These are phyloP conservation scores for Sarocladiaceae sp. DNA, from an alignment of 2,329 filamentous ascomycete genomes.

Conservation along the genomic window DNA sequence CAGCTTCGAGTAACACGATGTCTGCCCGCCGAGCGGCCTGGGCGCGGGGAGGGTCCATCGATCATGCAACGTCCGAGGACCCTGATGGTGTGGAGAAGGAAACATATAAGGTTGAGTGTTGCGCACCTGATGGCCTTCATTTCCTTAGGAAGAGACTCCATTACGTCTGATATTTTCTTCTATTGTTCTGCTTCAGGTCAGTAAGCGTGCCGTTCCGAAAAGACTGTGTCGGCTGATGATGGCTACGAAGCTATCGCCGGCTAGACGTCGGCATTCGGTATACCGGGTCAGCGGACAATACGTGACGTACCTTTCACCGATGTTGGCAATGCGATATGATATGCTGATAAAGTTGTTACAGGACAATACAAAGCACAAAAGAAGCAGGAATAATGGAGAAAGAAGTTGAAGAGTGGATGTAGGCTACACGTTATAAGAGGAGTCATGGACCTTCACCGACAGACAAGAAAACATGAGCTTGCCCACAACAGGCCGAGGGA, in stretches of 20 bases:
- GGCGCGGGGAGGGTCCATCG: neutral
- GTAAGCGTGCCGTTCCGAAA: no score
- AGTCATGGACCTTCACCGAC: neutral
- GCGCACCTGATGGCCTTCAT: conserved; percentile 60
- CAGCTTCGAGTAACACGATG: conserved; percentile 12
- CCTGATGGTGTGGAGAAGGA: conserved; percentile 17
- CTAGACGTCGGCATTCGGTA: neutral
- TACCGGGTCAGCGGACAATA: neutral
- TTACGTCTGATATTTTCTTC: conserved; percentile 11
- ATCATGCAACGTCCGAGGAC: conserved; percentile 12
- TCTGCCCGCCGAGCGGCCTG: neutral
- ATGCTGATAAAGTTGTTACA: neutral
- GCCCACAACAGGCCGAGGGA: neutral
- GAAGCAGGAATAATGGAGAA: neutral
- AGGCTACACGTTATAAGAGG: neutral
- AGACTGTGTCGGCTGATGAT: no score
- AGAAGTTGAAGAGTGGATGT: neutral
- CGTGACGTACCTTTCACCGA: neutral
- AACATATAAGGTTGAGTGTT: conserved; percentile 13
- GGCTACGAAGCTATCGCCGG: neutral
- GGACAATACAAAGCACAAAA: neutral
- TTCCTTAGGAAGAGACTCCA: conserved; percentile 42
- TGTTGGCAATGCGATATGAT: neutral
- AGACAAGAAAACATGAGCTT: neutral
- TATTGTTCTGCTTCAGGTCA: neutral